These are phyloP conservation scores for Phytophthora fragariaefolia DNA, from an alignment of 352 stramenopile genomes.

Conservation along the genomic window DNA sequence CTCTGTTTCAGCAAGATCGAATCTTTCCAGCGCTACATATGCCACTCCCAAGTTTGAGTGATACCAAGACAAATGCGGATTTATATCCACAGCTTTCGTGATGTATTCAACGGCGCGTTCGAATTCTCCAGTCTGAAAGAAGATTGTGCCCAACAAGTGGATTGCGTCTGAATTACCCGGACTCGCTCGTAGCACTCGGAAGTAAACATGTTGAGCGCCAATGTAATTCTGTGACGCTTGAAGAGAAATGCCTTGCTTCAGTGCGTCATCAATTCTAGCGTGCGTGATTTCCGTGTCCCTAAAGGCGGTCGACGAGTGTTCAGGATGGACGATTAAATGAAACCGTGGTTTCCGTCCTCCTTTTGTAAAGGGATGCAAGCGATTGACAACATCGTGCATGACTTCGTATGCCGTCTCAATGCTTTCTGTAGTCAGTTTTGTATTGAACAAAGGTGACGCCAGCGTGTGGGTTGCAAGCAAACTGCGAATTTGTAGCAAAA, in stretches of 20 bases:
- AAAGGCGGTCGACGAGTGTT: constrained; percentile 9
- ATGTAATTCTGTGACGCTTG: constrained; percentile 38
- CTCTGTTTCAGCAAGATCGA: constrained; percentile 24
- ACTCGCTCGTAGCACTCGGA: constrained; percentile 39
- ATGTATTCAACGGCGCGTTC: constrained; percentile 29
- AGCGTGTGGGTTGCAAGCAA: constrained; percentile 43
- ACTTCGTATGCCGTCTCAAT: constrained; percentile 78
- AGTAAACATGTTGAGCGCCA: constrained; percentile 47
- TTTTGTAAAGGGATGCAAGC: constrained; percentile 23
- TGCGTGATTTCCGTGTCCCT: constrained; percentile 1
- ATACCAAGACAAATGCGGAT: constrained; percentile 40
- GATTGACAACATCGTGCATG: constrained; percentile 65
- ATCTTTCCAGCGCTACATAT: constrained; percentile 19
- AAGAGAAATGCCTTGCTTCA: constrained; percentile 35
- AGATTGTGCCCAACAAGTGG: constrained; percentile 56
- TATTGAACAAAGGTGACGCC: constrained; percentile 79
- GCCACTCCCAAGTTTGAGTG: constrained; percentile 38
- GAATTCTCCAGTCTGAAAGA: constrained; percentile 31
- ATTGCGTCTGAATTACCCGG: constrained; percentile 44
- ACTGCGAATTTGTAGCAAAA: constrained; percentile 37
- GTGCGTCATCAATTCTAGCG: constrained; percentile 12
- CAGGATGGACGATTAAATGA: constrained; percentile 56
- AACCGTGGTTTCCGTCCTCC: constrained; percentile 12
- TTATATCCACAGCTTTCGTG: constrained; percentile 16
- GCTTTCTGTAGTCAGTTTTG: constrained; percentile 47